phyloP scores from a whole-genome alignment of 2,329 filamentous ascomycete genomes.

The Trichoderma sp. region DNA sequence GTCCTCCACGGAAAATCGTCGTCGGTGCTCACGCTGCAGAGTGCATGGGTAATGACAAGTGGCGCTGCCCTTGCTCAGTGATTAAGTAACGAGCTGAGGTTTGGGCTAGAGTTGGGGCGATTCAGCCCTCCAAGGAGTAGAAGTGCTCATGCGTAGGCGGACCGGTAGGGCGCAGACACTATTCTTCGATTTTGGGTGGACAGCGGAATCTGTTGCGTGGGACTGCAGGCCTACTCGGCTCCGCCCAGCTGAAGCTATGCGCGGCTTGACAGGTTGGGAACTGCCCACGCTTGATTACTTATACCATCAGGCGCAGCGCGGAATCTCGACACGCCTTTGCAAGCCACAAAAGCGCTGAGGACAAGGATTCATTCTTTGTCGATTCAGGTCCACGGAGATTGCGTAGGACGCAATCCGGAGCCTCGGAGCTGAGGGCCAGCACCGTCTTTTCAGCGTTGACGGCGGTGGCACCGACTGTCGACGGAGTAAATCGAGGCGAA shows the following conservation, averaged over 20 bases:
- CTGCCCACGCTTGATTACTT: not conserved
- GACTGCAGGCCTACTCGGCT: conserved; percentile 4
- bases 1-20: not conserved
- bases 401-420: not conserved
- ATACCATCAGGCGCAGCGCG: not conserved
- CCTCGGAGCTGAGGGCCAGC: not conserved
- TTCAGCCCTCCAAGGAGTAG: conserved; percentile 17
- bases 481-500: conserved; percentile 3
- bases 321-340: conserved; percentile 1
- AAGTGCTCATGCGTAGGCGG: conserved; percentile 4
- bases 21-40: not conserved
- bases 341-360: conserved; percentile 4
- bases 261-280: not conserved
- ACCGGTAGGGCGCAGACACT: conserved; percentile 20
- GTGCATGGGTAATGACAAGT: not conserved
- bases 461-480: not conserved
- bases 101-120: conserved; percentile 15
- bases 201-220: conserved; percentile 6
- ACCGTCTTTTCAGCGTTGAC: not conserved
- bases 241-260: conserved; percentile 10
- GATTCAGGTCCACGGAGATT: conserved; percentile 13
- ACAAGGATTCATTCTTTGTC: not conserved
- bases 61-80: not conserved
- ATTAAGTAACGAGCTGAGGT: conserved; percentile 16
- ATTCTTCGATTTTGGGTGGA: not conserved